A percentile compares a stretch with the other conserved stretches of the same genome.
These are phyloP conservation scores for Carex cristatella DNA, from an alignment of 176 grass and related monocot species.

Conservation along the genomic window DNA sequence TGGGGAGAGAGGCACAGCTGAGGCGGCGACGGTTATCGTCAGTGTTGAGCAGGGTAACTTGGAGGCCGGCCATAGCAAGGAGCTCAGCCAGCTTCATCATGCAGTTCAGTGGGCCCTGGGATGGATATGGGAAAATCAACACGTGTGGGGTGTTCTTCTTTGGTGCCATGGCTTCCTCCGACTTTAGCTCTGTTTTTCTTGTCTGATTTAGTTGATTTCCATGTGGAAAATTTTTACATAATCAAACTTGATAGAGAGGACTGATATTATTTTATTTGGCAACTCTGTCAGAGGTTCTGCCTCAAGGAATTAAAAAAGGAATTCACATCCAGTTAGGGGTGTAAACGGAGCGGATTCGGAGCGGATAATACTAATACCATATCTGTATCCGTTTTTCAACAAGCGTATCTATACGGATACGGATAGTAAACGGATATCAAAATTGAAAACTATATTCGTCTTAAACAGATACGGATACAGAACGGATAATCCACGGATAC, in stretches of 20 bases:
- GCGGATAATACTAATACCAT: no score
- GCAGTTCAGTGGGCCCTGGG: slow-evolving; percentile 49
- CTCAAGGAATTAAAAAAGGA: no score
- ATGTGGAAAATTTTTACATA: not conserved
- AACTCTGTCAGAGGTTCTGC: not conserved
- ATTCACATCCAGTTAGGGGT: no score
- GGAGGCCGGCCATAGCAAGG: slow-evolving; percentile 32
- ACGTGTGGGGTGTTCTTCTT: slow-evolving; percentile 32
- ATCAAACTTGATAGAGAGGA: not conserved
- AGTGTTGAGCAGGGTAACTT: slow-evolving; percentile 50
- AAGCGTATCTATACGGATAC: no score
- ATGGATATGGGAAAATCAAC: slow-evolving; percentile 42
- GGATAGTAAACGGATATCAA: no score
- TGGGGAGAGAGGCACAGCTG: not conserved
- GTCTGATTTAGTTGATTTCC: not conserved
- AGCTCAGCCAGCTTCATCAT: slow-evolving; percentile 47
- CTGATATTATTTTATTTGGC: no score
- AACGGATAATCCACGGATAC: no score
- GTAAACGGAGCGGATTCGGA: no score
- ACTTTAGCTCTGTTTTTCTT: not conserved
- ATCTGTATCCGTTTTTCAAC: no score
- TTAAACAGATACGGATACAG: no score
- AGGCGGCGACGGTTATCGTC: slow-evolving; percentile 30
- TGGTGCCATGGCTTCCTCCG: not conserved
- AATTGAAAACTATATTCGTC: no score